Percentiles rank a stretch among this genome's conserved stretches.
Evolutionary conservation across 2,329 filamentous ascomycete genomes (phyloP).

Genomic region (Juglanconis sp.): DNA sequence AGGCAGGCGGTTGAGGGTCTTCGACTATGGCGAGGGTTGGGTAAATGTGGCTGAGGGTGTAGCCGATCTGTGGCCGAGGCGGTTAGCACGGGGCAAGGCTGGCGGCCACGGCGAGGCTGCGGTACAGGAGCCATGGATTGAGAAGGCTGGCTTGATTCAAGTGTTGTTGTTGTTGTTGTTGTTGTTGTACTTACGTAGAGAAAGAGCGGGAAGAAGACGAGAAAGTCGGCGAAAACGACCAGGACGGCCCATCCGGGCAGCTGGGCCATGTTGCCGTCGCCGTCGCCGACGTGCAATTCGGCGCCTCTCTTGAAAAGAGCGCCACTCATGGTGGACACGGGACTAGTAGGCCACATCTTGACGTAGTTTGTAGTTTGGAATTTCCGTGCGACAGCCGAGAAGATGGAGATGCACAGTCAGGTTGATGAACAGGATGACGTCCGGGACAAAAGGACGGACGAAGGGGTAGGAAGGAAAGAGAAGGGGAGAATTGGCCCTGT

Average conservation of each 20-base stretch:
- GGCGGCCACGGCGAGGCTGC: background rate
- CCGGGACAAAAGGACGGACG: background rate
- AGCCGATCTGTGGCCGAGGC: slow-evolving; percentile 37
- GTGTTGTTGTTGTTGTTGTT: background rate
- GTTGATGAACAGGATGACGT: background rate
- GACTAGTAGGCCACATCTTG: slow-evolving; percentile 5
- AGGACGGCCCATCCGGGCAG: slow-evolving; percentile 38
- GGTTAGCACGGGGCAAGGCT: background rate
- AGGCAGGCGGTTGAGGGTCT: slow-evolving; percentile 53
- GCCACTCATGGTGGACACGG: slow-evolving; percentile 8
- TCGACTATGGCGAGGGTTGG: slow-evolving; percentile 57
- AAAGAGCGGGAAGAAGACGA: slow-evolving; percentile 44
- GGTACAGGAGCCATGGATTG: background rate
- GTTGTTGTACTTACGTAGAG: slow-evolving; percentile 35
- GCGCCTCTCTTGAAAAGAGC: slow-evolving; percentile 13
- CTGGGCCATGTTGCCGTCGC: slow-evolving; percentile 19
- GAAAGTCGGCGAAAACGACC: slow-evolving; percentile 37
- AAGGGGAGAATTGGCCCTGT: background rate
- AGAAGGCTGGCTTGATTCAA: background rate
- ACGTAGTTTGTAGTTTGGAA: background rate
- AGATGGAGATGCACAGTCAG: background rate
- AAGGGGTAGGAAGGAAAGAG: background rate
- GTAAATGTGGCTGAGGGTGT: slow-evolving; percentile 42
- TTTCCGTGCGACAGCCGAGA: background rate
- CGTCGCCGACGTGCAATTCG: slow-evolving; percentile 2